These are phyloP conservation scores for Penicillium polonicum DNA, from an alignment of 2,329 filamentous ascomycete genomes.

Conservation along the genomic window DNA sequence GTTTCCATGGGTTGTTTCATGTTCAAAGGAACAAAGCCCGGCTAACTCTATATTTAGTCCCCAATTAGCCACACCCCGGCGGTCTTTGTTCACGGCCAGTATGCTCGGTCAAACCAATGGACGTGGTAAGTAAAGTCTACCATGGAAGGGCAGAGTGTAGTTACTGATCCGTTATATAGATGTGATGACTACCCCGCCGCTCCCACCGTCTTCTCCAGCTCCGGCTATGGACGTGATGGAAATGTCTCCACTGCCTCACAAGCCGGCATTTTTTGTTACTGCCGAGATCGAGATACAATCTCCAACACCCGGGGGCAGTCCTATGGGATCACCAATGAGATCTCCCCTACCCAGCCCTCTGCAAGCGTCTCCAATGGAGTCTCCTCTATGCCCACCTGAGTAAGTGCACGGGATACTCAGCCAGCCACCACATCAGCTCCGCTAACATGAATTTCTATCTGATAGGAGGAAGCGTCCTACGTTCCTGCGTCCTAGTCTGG, in stretches of 20 bases:
- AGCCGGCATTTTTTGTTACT: slow-evolving; percentile 63
- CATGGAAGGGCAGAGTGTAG: neutral
- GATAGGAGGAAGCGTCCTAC: slow-evolving; percentile 65
- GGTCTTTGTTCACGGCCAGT: slow-evolving; percentile 77
- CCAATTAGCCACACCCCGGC: slow-evolving; percentile 75
- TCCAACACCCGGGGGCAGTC: slow-evolving; percentile 62
- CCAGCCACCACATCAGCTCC: neutral
- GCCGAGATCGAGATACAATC: slow-evolving; percentile 67
- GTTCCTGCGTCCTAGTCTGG: slow-evolving; percentile 71
- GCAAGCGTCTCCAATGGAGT: slow-evolving; percentile 40
- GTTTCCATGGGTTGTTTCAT: neutral
- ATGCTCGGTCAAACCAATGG: slow-evolving; percentile 60
- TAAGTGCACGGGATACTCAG: slow-evolving; percentile 27
- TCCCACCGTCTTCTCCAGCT: slow-evolving; percentile 79
- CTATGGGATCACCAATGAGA: slow-evolving; percentile 43
- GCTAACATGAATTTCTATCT: slow-evolving; percentile 24
- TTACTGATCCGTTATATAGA: slow-evolving; percentile 37
- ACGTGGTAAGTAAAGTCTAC: slow-evolving; percentile 52
- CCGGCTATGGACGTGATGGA: slow-evolving; percentile 78
- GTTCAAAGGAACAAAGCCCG: slow-evolving; percentile 17
- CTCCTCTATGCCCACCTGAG: slow-evolving; percentile 34
- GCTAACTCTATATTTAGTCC: slow-evolving; percentile 61
- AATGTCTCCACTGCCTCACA: slow-evolving; percentile 88
- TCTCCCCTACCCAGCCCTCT: slow-evolving; percentile 41
- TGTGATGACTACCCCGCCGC: slow-evolving; percentile 77